A percentile compares a stretch with the other conserved stretches of the same genome.
phyloP scores from a whole-genome alignment of 208 protist genomes.

The Acanthamoeba triangularis region DNA sequence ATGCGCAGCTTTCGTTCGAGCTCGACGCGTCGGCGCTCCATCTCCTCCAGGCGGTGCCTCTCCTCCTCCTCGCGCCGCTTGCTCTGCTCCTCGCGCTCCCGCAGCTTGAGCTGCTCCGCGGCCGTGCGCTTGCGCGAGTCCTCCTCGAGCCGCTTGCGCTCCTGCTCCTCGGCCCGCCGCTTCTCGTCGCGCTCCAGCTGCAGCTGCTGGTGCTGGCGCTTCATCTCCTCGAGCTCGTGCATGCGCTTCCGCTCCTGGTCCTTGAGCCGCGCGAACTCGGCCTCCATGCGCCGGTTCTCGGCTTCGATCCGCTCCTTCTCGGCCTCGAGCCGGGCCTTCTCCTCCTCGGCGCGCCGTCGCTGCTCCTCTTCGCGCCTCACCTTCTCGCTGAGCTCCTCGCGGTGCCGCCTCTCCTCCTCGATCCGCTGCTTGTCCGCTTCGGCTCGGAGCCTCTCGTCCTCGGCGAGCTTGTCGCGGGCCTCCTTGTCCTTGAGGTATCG shows the following conservation, averaged over 20 bases:
- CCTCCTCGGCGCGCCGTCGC: neutral
- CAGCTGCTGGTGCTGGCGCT: neutral
- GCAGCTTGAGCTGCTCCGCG: neutral
- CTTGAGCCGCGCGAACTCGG: slow-evolving; percentile 12
- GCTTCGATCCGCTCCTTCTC: neutral
- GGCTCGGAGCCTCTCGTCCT: neutral
- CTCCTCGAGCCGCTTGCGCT: neutral
- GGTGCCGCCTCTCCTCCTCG: neutral
- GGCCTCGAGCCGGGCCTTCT: neutral
- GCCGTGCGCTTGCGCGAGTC: neutral
- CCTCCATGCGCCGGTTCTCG: slow-evolving; percentile 22
- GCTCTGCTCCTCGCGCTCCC: neutral
- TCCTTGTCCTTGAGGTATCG: neutral
- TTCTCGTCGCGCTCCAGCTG: neutral
- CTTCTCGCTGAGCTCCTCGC: neutral
- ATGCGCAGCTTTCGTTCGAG: neutral
- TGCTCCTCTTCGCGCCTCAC: neutral
- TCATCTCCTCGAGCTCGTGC: neutral
- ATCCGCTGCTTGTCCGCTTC: neutral
- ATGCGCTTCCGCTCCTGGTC: neutral
- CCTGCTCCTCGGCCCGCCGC: neutral
- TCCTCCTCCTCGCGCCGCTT: neutral
- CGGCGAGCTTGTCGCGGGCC: neutral
- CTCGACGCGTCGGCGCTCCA: neutral
- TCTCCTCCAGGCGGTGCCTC: neutral